Conservation (phyloP, 768 basidiomycete genomes). For the Amanita pallidorosea region DNA sequence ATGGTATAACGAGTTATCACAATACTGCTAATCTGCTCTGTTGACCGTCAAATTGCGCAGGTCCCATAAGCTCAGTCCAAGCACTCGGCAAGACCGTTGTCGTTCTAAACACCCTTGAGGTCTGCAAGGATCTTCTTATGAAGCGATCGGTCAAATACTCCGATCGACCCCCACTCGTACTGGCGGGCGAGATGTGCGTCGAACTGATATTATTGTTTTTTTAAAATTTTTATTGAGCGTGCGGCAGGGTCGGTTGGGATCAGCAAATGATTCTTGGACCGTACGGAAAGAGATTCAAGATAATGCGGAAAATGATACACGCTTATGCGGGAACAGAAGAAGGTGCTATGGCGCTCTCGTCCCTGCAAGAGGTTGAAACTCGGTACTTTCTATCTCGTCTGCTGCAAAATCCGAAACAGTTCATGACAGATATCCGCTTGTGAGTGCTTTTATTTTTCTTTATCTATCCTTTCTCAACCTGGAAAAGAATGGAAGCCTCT, state of each 20-base stretch:
- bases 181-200: conserved; percentile 22
- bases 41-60: conserved; percentile 10
- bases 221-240: not conserved
- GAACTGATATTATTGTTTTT: conserved; percentile 19
- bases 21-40: not conserved
- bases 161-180: conserved; percentile 27
- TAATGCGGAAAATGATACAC: conserved; percentile 26
- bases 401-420: conserved; percentile 16
- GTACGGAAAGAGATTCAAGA: conserved; percentile 13
- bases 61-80: conserved; percentile 29
- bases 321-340: conserved; percentile 24
- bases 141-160: conserved; percentile 36
- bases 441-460: conserved; percentile 8
- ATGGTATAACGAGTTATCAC: not conserved
- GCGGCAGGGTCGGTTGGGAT: not conserved
- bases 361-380: conserved; percentile 15
- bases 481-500: conserved; percentile 20
- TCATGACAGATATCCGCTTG: conserved; percentile 18
- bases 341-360: conserved; percentile 19
- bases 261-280: conserved; percentile 13
- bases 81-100: conserved; percentile 27
- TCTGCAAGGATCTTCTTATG: conserved; percentile 35
- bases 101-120: conserved; percentile 32
- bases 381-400: conserved; percentile 18
- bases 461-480: not conserved